These are phyloP conservation scores for Pyricularia sp. DNA, from an alignment of 2,329 filamentous ascomycete genomes.

Conservation along the genomic window DNA sequence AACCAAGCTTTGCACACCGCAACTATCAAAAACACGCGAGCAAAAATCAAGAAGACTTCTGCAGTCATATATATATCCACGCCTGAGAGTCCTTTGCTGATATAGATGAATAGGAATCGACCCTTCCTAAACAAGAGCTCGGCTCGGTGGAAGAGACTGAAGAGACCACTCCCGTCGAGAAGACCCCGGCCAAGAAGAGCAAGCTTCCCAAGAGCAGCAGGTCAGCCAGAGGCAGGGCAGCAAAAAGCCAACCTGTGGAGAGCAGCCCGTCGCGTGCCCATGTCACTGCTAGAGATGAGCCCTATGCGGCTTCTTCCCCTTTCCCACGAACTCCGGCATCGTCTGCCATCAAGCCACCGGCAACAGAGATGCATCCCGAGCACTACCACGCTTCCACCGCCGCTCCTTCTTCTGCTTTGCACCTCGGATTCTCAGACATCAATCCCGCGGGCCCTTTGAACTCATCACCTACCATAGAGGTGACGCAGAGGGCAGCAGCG, in stretches of 20 bases:
- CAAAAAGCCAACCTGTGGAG: neutral
- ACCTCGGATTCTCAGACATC: slow-evolving; percentile 75
- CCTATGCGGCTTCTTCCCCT: slow-evolving; percentile 20
- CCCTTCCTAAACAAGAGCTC: neutral
- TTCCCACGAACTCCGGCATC: slow-evolving; percentile 48
- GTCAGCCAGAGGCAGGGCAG: neutral
- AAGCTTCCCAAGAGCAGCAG: neutral
- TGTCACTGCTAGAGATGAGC: neutral
- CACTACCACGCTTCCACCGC: slow-evolving; percentile 69
- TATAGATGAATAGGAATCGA: neutral
- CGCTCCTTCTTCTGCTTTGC: slow-evolving; percentile 67
- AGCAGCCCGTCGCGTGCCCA: neutral
- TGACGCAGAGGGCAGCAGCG: neutral
- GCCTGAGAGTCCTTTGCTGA: neutral
- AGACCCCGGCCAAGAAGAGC: neutral
- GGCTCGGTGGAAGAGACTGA: neutral
- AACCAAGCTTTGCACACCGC: slow-evolving; percentile 10
- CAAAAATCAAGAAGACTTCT: neutral
- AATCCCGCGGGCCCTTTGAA: slow-evolving; percentile 20
- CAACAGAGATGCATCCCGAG: slow-evolving; percentile 86
- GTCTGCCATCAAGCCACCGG: slow-evolving; percentile 58
- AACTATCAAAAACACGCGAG: neutral
- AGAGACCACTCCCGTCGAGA: neutral
- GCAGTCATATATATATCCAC: neutral
- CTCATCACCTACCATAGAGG: slow-evolving; percentile 2